These are phyloP conservation scores for Solanum pennellii DNA, from an alignment of 257 asterid species.

Conservation along the genomic window DNA sequence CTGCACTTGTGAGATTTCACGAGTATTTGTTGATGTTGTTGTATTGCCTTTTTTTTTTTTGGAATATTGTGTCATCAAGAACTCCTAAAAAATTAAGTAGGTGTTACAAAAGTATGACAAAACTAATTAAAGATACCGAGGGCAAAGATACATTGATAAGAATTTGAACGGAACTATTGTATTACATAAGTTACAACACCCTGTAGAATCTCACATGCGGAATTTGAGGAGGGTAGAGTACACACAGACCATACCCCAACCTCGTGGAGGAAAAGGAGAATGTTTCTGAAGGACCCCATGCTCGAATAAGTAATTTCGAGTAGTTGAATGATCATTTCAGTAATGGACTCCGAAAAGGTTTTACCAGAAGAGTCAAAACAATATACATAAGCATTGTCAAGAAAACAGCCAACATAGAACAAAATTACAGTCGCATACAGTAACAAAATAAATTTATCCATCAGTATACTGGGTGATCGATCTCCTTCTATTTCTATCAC, in stretches of 20 bases:
- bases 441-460: not conserved
- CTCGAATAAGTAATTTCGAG: not conserved
- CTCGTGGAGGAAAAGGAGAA: not conserved
- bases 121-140: too few species aligned
- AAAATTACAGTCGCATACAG: not conserved
- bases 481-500: slow-evolving; percentile 1
- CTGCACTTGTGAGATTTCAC: too few species aligned
- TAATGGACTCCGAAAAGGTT: not conserved
- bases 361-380: not conserved
- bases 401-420: not conserved
- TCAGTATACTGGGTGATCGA: not conserved
- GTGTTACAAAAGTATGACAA: too few species aligned
- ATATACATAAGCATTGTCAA: not conserved
- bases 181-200: too few species aligned
- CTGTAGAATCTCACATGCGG: not conserved
- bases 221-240: not conserved
- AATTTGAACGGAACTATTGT: too few species aligned
- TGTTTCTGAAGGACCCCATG: not conserved
- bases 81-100: too few species aligned
- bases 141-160: too few species aligned
- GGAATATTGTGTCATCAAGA: too few species aligned
- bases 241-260: not conserved
- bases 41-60: too few species aligned
- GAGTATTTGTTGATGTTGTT: too few species aligned
- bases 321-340: not conserved